phyloP scores from a whole-genome alignment of 352 stramenopile genomes.

The Phytophthora tentaculata region DNA sequence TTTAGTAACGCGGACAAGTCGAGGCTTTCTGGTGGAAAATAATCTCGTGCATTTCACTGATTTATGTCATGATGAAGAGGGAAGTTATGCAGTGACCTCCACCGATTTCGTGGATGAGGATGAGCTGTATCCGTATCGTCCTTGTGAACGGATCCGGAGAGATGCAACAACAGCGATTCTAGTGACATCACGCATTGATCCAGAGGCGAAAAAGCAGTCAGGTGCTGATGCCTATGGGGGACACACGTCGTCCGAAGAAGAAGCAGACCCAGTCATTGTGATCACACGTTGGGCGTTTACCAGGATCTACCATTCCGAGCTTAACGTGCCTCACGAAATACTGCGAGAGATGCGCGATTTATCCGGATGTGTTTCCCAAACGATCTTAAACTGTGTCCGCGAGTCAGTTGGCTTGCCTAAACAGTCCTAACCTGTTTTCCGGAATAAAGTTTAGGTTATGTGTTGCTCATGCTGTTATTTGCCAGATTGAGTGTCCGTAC shows the following conservation, averaged over 20 bases:
- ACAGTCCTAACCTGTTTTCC: no score
- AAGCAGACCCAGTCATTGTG: slow-evolving; percentile 39
- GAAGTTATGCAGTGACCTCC: slow-evolving; percentile 17
- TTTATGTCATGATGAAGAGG: slow-evolving; percentile 7
- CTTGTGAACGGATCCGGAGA: slow-evolving; percentile 36
- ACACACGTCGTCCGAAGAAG: slow-evolving; percentile 29
- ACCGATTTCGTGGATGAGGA: slow-evolving; percentile 51
- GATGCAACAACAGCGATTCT: slow-evolving; percentile 43
- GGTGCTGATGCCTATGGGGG: slow-evolving; percentile 10
- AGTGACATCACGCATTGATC: slow-evolving; percentile 26
- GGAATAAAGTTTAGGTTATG: no score
- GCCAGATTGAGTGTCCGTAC: no score
- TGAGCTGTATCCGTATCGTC: slow-evolving; percentile 45
- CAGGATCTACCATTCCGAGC: slow-evolving; percentile 37
- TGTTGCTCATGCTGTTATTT: no score
- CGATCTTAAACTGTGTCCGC: slow-evolving; percentile 33
- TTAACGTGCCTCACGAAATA: slow-evolving; percentile 30
- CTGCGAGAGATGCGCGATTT: slow-evolving; percentile 38
- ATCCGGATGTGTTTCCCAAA: slow-evolving; percentile 23
- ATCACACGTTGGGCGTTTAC: slow-evolving; percentile 38
- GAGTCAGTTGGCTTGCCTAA: slow-evolving; percentile 22
- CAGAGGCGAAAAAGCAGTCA: background rate
- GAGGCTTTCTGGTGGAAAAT: slow-evolving; percentile 39
- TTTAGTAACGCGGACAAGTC: slow-evolving; percentile 36
- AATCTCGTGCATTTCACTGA: slow-evolving; percentile 36